Conservation (phyloP, 2,329 filamentous ascomycete species). For the Bipolaris bicolor region DNA sequence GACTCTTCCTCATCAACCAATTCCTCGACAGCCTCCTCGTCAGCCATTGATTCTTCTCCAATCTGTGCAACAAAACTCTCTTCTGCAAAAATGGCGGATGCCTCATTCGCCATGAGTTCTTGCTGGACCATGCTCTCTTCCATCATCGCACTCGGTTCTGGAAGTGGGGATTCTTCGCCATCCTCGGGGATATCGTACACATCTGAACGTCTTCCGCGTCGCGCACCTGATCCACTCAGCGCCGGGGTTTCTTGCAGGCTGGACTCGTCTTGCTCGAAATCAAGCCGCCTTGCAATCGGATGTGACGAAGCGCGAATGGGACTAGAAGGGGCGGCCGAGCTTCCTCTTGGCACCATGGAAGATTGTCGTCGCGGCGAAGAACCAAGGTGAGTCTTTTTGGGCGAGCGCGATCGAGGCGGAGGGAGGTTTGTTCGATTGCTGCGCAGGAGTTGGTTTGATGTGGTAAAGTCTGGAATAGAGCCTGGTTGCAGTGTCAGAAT, state of each 20-base stretch:
- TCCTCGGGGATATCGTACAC: conserved; percentile 44
- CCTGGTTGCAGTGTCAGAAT: conserved; percentile 42
- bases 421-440: conserved; percentile 53
- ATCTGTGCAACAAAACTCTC: conserved; percentile 40
- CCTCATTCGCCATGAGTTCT: conserved; percentile 36
- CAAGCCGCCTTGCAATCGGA: conserved; percentile 60
- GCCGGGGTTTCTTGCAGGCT: conserved; percentile 39
- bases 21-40: conserved; percentile 26
- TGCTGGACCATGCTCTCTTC: conserved; percentile 45
- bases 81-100: conserved; percentile 30
- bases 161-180: conserved; percentile 33
- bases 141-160: conserved; percentile 31
- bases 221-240: conserved; percentile 44
- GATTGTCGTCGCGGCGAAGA: conserved; percentile 67
- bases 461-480: conserved; percentile 57
- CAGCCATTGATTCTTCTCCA: conserved; percentile 36
- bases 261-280: conserved; percentile 58
- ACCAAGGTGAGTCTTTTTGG: conserved; percentile 65
- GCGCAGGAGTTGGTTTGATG: conserved; percentile 55
- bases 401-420: conserved; percentile 62
- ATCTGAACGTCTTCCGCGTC: conserved; percentile 37
- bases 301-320: conserved; percentile 41
- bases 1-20: conserved; percentile 37
- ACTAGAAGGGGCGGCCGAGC: conserved; percentile 47
- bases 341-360: conserved; percentile 61